Percentiles rank a stretch among this genome's conserved stretches.
phyloP scores from a whole-genome alignment of 306 rosid species.

The Betula pendula region DNA sequence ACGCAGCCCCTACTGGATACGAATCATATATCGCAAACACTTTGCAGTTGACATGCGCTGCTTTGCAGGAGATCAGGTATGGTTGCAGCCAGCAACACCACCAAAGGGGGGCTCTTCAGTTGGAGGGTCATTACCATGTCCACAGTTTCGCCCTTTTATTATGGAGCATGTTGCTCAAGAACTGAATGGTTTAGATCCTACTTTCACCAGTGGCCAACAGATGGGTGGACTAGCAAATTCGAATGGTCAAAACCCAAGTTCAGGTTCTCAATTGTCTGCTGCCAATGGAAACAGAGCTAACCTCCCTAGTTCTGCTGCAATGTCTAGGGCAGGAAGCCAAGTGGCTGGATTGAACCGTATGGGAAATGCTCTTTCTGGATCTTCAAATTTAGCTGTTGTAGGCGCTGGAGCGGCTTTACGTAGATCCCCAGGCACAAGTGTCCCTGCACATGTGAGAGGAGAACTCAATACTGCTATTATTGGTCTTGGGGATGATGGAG shows the following conservation, averaged over 20 bases:
- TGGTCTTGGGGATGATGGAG: slow-evolving; percentile 99
- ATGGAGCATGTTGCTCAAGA: slow-evolving; percentile 99
- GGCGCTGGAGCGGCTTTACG: slow-evolving; percentile 64
- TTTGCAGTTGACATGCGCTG: slow-evolving; percentile 99
- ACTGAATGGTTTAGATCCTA: slow-evolving; percentile 87
- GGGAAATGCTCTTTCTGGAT: slow-evolving; percentile 77
- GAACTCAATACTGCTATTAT: slow-evolving; percentile 97
- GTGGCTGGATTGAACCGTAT: slow-evolving; percentile 68
- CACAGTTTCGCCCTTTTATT: slow-evolving; percentile 97
- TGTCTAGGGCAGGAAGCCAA: slow-evolving; percentile 79
- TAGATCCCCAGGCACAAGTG: slow-evolving; percentile 87
- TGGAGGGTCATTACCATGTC: slow-evolving; percentile 98
- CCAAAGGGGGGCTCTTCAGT: slow-evolving; percentile 81
- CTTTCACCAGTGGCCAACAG: slow-evolving; percentile 67
- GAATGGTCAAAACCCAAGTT: slow-evolving; percentile 64
- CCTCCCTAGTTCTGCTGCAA: slow-evolving; percentile 66
- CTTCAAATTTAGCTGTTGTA: slow-evolving; percentile 76
- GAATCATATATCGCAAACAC: slow-evolving; percentile 88
- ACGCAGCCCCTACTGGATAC: slow-evolving; percentile 97
- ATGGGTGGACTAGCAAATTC: slow-evolving; percentile 65
- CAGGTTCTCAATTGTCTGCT: slow-evolving; percentile 59
- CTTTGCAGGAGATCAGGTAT: slow-evolving; percentile 99
- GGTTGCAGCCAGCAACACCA: slow-evolving; percentile 99
- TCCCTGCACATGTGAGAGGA: slow-evolving; percentile 96
- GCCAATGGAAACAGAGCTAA: slow-evolving; percentile 81